Evolutionary conservation across 140 eudicot species (phyloP).

Genomic region (Erigeron philadelphicus): DNA sequence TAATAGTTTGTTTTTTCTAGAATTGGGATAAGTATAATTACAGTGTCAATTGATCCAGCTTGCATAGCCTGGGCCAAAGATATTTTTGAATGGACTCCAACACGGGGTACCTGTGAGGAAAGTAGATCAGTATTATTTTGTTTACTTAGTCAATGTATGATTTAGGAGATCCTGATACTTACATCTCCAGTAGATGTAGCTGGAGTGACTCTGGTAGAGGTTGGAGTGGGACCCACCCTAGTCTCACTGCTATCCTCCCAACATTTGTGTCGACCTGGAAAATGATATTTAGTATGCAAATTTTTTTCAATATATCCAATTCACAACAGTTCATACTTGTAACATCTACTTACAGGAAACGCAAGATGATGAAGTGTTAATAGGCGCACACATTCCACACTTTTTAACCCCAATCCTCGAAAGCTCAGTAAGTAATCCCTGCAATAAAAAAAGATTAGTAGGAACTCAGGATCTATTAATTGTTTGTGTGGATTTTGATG

Average conservation of each 20-base stretch:
- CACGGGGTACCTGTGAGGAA: conserved; percentile 9
- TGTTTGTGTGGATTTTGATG: not conserved
- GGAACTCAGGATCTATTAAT: not conserved
- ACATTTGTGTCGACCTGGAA: conserved; percentile 20
- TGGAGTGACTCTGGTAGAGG: conserved; percentile 17
- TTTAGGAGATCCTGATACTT: not conserved
- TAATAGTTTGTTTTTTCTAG: not conserved
- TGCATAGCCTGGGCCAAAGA: conserved; percentile 22
- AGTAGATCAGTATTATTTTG: not conserved
- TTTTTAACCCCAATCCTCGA: conserved; percentile 81
- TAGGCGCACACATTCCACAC: conserved; percentile 96
- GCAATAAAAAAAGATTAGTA: not conserved
- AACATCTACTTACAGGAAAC: conserved; percentile 11
- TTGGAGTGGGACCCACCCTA: conserved; percentile 21
- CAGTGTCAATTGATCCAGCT: conserved; percentile 18
- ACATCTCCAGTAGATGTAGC: conserved; percentile 11
- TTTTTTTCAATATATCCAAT: not conserved
- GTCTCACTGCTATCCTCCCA: conserved; percentile 21
- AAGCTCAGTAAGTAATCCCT: conserved; percentile 71
- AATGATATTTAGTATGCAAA: not conserved
- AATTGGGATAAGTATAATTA: conserved; percentile 17
- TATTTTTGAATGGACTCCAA: conserved; percentile 17
- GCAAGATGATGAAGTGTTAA: conserved; percentile 93
- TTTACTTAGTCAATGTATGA: not conserved
- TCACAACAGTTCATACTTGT: not conserved